Percentiles rank a stretch among this genome's conserved stretches.
phyloP scores from a whole-genome alignment of 2,329 filamentous ascomycete species.

The Periconia digitata region DNA sequence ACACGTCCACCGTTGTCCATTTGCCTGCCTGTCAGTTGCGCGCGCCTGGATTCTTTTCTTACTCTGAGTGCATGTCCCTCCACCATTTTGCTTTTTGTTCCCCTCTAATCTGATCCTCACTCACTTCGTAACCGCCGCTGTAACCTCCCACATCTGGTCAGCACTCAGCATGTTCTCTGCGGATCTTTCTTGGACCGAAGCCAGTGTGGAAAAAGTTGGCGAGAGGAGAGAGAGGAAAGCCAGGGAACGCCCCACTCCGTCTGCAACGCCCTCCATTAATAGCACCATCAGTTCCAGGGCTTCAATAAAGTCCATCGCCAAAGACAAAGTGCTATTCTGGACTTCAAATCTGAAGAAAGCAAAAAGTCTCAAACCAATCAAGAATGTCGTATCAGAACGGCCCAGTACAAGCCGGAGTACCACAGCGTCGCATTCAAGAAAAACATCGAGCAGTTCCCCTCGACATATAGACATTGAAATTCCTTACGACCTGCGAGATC shows the following conservation, averaged over 20 bases:
- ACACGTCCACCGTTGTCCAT: constrained; percentile 12
- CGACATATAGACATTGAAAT: constrained; percentile 10
- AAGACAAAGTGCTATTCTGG: constrained; percentile 37
- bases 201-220: constrained; percentile 40
- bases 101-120: constrained; percentile 14
- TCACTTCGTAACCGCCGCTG: constrained; percentile 16
- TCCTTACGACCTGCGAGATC: constrained; percentile 23
- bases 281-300: constrained; percentile 25
- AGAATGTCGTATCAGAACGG: constrained; percentile 10
- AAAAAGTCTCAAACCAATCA: constrained; percentile 25
- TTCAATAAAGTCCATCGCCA: constrained; percentile 26
- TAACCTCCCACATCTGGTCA: constrained; percentile 14
- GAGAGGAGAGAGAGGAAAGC: constrained; percentile 39
- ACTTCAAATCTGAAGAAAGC: constrained; percentile 36
- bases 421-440: constrained; percentile 11
- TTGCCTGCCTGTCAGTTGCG: no score
- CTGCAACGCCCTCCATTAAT: constrained; percentile 23
- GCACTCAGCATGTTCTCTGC: constrained; percentile 40
- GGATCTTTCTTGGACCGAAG: constrained; percentile 41
- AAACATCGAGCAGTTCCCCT: constrained; percentile 10
- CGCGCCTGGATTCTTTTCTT: constrained; percentile 20
- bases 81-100: background rate
- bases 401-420: constrained; percentile 22
- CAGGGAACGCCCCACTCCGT: constrained; percentile 24
- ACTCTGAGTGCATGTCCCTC: constrained; percentile 19